These are phyloP conservation scores for Cronartium quercuum DNA, from an alignment of 1,284 basidiomycete species.

Conservation along the genomic window DNA sequence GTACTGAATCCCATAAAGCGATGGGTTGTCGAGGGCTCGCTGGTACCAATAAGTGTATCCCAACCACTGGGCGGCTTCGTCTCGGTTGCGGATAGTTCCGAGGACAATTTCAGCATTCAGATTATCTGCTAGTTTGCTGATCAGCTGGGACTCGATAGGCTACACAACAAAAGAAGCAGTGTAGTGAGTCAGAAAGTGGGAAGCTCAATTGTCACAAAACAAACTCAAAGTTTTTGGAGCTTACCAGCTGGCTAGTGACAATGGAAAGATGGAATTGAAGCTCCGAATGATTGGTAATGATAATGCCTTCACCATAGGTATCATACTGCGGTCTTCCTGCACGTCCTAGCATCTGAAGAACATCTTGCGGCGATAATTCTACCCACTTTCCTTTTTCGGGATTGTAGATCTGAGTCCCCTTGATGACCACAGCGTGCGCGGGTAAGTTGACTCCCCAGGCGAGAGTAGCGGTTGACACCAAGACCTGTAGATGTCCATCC, in stretches of 20 bases:
- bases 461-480: slow-evolving; percentile 94
- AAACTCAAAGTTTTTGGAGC: not conserved
- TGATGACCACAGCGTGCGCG: slow-evolving; percentile 97
- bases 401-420: slow-evolving; percentile 98
- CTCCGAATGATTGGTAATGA: slow-evolving; percentile 96
- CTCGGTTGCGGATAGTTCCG: slow-evolving; percentile 87
- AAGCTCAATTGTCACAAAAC: not conserved
- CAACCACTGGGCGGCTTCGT: slow-evolving; percentile 92
- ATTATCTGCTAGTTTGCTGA: slow-evolving; percentile 86
- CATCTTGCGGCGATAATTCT: slow-evolving; percentile 91
- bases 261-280: slow-evolving; percentile 93
- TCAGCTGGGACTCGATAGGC: slow-evolving; percentile 94
- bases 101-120: slow-evolving; percentile 96
- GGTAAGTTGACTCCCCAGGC: slow-evolving; percentile 99
- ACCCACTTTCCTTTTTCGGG: slow-evolving; percentile 98
- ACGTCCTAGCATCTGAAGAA: slow-evolving; percentile 96
- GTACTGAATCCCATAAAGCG: slow-evolving; percentile 78
- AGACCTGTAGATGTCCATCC: slow-evolving; percentile 84
- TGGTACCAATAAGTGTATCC: slow-evolving; percentile 61
- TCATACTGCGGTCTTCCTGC: slow-evolving; percentile 97
- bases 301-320: slow-evolving; percentile 94
- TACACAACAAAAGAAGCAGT: slow-evolving; percentile 45
- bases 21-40: slow-evolving; percentile 88
- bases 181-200: not conserved
- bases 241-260: slow-evolving; percentile 76